A percentile compares a stretch with the other conserved stretches of the same genome.
Conservation (phyloP, 2,329 filamentous ascomycete genomes). For the Alternaria dauci region DNA sequence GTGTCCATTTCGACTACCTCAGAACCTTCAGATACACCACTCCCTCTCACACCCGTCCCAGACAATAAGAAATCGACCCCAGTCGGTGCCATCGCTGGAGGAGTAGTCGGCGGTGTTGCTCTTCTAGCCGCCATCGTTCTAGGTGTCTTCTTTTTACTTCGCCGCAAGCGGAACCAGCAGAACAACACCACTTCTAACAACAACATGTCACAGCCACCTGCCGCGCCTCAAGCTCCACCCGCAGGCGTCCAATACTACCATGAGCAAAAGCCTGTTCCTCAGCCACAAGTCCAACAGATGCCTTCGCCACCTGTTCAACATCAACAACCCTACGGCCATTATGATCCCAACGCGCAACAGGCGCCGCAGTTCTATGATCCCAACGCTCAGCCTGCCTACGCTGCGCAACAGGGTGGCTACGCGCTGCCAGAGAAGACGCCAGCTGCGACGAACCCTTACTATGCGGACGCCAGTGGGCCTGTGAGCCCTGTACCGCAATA, state of each 20-base stretch:
- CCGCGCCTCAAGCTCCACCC: not conserved
- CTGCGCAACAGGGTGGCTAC: constrained; percentile 7
- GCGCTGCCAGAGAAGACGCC: constrained; percentile 14
- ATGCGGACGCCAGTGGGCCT: constrained; percentile 12
- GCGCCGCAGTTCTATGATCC: constrained; percentile 16
- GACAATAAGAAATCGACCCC: constrained; percentile 10
- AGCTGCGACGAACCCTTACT: constrained; percentile 8
- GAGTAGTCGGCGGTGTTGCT: constrained; percentile 29
- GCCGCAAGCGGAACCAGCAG: constrained; percentile 17
- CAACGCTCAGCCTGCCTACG: constrained; percentile 12
- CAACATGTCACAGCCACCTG: not conserved
- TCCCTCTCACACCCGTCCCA: not conserved
- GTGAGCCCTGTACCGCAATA: constrained; percentile 24
- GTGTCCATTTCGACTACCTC: not conserved
- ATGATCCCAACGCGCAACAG: constrained; percentile 13
- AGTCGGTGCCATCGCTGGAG: constrained; percentile 30
- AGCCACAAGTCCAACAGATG: constrained; percentile 14
- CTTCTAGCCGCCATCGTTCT: constrained; percentile 22
- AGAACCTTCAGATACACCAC: not conserved
- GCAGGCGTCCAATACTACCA: constrained; percentile 17
- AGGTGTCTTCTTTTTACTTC: constrained; percentile 20
- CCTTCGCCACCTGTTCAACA: constrained; percentile 5
- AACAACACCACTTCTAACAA: not conserved
- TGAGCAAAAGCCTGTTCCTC: constrained; percentile 9
- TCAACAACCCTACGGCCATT: constrained; percentile 7